phyloP scores from a whole-genome alignment of 2,329 filamentous ascomycete genomes.

The Diplocarpon mali region DNA sequence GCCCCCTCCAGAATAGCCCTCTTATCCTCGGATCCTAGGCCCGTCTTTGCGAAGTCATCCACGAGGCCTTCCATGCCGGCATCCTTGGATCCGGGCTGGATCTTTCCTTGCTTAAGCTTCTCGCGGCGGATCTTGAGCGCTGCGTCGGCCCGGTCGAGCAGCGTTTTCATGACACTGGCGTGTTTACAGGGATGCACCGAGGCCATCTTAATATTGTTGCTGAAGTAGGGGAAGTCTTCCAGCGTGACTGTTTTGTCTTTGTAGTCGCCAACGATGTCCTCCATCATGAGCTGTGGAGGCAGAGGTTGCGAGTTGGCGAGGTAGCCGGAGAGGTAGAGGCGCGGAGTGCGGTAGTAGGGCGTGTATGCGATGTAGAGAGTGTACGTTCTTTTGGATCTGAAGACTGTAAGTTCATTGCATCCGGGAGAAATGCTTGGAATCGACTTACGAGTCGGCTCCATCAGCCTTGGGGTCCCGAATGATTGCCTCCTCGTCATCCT shows the following conservation, averaged over 20 bases:
- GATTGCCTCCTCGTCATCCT: constrained; percentile 88
- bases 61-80: constrained; percentile 75
- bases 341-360: constrained; percentile 90
- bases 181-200: constrained; percentile 96
- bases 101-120: constrained; percentile 57
- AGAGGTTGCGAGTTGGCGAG: constrained; percentile 68
- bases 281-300: constrained; percentile 80
- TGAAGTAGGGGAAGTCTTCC: constrained; percentile 94
- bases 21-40: constrained; percentile 42
- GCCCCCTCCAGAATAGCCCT: constrained; percentile 29
- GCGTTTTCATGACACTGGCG: constrained; percentile 93
- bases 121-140: constrained; percentile 80
- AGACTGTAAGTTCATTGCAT: constrained; percentile 6
- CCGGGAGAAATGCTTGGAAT: not conserved
- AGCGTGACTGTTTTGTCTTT: constrained; percentile 98
- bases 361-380: constrained; percentile 98
- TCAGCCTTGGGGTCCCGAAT: constrained; percentile 56
- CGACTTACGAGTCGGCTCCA: constrained; percentile 23
- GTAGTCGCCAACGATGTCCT: constrained; percentile 92
- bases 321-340: constrained; percentile 91
- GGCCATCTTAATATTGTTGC: constrained; percentile 86
- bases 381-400: constrained; percentile 78
- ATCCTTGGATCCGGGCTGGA: constrained; percentile 33
- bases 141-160: constrained; percentile 89
- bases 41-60: constrained; percentile 59